Conservation (phyloP, 2,329 filamentous ascomycete species). For the Penicillium sp. region DNA sequence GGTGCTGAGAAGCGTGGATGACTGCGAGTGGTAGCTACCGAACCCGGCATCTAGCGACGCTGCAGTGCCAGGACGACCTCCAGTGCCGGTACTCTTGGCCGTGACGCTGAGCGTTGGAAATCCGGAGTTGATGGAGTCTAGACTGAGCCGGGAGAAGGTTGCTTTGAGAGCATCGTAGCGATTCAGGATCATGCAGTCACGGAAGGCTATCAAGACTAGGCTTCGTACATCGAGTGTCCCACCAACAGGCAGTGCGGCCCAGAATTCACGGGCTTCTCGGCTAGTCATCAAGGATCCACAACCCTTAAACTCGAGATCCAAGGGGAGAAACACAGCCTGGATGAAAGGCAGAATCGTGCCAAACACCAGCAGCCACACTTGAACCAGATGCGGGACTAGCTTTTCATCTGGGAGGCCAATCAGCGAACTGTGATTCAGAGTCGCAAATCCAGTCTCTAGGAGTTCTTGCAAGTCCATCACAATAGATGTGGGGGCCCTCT, state of each 20-base stretch:
- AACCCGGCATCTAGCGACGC: slow-evolving; percentile 70
- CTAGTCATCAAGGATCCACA: slow-evolving; percentile 72
- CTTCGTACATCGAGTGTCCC: slow-evolving; percentile 79
- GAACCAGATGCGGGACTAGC: slow-evolving; percentile 84
- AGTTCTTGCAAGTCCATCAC: slow-evolving; percentile 64
- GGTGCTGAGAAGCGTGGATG: slow-evolving; percentile 74
- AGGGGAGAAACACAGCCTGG: slow-evolving; percentile 87
- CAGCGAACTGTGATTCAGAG: slow-evolving; percentile 74
- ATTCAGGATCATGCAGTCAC: slow-evolving; percentile 83
- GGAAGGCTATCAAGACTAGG: slow-evolving; percentile 81
- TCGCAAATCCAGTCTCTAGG: slow-evolving; percentile 71
- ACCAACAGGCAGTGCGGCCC: slow-evolving; percentile 60
- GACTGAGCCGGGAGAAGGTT: slow-evolving; percentile 83
- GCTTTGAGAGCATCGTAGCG: slow-evolving; percentile 84
- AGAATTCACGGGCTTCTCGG: slow-evolving; percentile 84
- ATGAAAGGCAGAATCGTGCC: slow-evolving; percentile 88
- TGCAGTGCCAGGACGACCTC: slow-evolving; percentile 67
- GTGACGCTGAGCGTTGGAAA: slow-evolving; percentile 44
- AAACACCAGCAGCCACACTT: slow-evolving; percentile 92
- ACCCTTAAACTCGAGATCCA: slow-evolving; percentile 91
- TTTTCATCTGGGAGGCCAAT: slow-evolving; percentile 76
- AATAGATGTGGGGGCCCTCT: slow-evolving; percentile 56
- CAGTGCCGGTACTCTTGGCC: slow-evolving; percentile 45
- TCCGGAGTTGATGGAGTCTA: slow-evolving; percentile 68
- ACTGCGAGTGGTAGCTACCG: slow-evolving; percentile 76